Evolutionary conservation across 1,284 basidiomycete species (phyloP).

Genomic region (Cutaneotrichosporon sp.): DNA sequence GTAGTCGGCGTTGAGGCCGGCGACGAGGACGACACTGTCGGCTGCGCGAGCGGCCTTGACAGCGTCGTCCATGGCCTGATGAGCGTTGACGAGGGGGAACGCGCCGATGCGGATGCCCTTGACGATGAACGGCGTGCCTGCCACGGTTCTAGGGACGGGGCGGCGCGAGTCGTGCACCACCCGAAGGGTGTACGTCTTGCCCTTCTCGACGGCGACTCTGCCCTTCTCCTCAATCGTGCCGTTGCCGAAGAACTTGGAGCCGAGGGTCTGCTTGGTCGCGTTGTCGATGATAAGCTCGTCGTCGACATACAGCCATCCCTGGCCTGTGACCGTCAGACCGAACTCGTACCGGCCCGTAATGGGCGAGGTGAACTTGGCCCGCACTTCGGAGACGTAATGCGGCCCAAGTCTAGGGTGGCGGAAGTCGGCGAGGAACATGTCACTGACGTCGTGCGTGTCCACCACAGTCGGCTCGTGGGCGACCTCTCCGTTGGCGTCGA

Average conservation of each 20-base stretch:
- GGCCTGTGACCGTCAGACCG: constrained; percentile 32
- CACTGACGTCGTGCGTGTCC: constrained; percentile 13
- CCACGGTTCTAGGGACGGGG: constrained; percentile 60
- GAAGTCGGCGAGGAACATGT: constrained; percentile 38
- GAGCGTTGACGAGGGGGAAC: constrained; percentile 58
- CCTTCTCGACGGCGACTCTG: constrained; percentile 29
- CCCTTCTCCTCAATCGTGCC: constrained; percentile 29
- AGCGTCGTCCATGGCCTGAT: constrained; percentile 62
- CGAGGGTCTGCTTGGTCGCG: constrained; percentile 55
- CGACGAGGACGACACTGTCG: constrained; percentile 64
- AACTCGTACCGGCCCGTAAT: constrained; percentile 37
- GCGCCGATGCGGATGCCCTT: constrained; percentile 41
- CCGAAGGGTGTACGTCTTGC: constrained; percentile 32
- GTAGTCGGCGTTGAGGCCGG: constrained; percentile 61
- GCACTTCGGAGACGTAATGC: constrained; percentile 30
- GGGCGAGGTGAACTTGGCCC: constrained; percentile 30
- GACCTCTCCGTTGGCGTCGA: constrained; percentile 23
- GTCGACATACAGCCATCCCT: constrained; percentile 60
- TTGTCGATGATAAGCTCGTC: constrained; percentile 65
- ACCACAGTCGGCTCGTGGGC: constrained; percentile 12
- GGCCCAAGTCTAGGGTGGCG: constrained; percentile 20
- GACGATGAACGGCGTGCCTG: constrained; percentile 67
- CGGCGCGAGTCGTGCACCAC: constrained; percentile 34
- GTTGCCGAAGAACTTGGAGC: constrained; percentile 30
- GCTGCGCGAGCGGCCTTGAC: constrained; percentile 61